phyloP scores from a whole-genome alignment of 2,329 filamentous ascomycete genomes.

The Fusarium luffae region DNA sequence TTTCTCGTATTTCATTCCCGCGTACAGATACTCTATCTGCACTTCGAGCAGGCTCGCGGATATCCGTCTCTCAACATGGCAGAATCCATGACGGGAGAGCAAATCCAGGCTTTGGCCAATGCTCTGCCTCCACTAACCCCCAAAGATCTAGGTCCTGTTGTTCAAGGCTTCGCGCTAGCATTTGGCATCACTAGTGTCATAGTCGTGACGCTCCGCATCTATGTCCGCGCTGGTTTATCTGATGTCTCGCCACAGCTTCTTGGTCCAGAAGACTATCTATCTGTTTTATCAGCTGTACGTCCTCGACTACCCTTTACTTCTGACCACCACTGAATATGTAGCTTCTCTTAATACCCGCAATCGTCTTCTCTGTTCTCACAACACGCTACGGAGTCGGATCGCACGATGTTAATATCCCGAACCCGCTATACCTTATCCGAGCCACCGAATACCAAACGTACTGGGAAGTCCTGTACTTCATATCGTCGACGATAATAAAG shows the following conservation, averaged over 20 bases:
- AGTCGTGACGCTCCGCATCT: conserved; percentile 5
- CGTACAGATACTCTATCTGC: too few relatives aligned
- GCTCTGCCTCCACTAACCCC: background rate
- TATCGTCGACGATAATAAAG: conserved; percentile 10
- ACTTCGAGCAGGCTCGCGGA: too few relatives aligned
- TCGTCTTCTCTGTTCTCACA: conserved; percentile 5
- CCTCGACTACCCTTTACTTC: fast-evolving
- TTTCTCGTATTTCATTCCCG: background rate
- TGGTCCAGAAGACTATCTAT: conserved; percentile 12
- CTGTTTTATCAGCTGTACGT: conserved; percentile 1
- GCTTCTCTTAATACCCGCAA: background rate
- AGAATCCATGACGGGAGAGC: conserved; percentile 15
- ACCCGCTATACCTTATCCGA: conserved; percentile 8
- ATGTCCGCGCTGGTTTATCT: conserved; percentile 15
- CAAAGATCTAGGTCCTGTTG: background rate
- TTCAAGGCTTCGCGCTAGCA: conserved; percentile 2
- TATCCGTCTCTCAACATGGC: background rate
- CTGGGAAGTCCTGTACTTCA: conserved; percentile 17
- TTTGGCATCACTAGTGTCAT: conserved; percentile 1
- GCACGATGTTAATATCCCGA: conserved; percentile 2
- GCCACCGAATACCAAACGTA: conserved; percentile 19
- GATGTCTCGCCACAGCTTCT: conserved; percentile 1
- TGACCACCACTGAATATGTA: background rate
- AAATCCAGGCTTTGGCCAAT: conserved; percentile 5
- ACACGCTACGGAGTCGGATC: conserved; percentile 16